These are phyloP conservation scores for Candida manassasensis DNA, from an alignment of 805 yeast species.

Conservation along the genomic window DNA sequence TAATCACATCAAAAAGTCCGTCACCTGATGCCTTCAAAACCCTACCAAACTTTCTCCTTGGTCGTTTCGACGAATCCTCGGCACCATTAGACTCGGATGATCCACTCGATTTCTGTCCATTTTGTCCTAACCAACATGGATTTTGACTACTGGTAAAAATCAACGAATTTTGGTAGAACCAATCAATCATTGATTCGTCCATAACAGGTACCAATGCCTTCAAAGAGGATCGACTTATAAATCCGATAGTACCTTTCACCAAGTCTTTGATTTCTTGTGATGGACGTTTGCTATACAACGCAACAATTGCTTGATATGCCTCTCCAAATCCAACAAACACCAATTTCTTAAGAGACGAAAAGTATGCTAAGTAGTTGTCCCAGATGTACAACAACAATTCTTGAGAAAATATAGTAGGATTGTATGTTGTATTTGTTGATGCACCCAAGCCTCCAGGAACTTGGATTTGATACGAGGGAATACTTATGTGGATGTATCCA, in stretches of 20 bases:
- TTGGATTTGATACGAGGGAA: conserved; percentile 55
- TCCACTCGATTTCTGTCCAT: conserved; percentile 11
- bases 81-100: conserved; percentile 12
- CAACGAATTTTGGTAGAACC: conserved; percentile 85
- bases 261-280: conserved; percentile 48
- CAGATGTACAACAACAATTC: conserved; percentile 76
- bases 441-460: conserved; percentile 29
- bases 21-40: conserved; percentile 71
- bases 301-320: conserved; percentile 80
- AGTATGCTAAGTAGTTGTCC: conserved; percentile 85
- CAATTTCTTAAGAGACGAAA: conserved; percentile 58
- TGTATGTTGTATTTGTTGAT: conserved; percentile 32
- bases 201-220: conserved; percentile 79
- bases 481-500: conserved; percentile 80
- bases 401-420: conserved; percentile 65
- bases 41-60: conserved; percentile 88
- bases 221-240: conserved; percentile 62
- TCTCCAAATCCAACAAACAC: conserved; percentile 88
- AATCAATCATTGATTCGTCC: conserved; percentile 85
- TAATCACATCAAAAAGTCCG: conserved; percentile 70
- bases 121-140: conserved; percentile 68
- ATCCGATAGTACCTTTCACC: conserved; percentile 67
- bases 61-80: conserved; percentile 50
- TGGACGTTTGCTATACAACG: conserved; percentile 77
- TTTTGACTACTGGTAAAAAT: conserved; percentile 73